These are phyloP conservation scores for Aristolochia contorta DNA, from an alignment of 164 flowering plant genomes.

Conservation along the genomic window DNA sequence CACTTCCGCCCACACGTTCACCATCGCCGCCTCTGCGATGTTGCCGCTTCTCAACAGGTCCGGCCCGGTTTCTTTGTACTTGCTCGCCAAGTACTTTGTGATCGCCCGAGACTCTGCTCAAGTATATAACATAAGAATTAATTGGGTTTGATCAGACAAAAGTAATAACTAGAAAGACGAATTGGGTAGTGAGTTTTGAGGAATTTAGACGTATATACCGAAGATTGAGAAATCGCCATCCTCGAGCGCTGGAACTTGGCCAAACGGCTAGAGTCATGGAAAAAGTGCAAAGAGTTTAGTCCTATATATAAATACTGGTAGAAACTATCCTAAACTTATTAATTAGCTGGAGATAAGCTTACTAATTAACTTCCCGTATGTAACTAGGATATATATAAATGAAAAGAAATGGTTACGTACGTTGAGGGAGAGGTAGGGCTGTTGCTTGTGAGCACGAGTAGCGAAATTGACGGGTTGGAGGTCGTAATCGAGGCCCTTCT, in stretches of 20 bases:
- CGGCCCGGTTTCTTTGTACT: conserved; percentile 28
- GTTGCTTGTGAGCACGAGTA: neutral
- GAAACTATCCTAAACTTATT: too few relatives aligned
- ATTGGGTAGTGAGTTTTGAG: too few relatives aligned
- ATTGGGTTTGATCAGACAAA: too few relatives aligned
- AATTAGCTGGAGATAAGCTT: too few relatives aligned
- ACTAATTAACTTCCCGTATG: too few relatives aligned
- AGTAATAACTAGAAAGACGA: too few relatives aligned
- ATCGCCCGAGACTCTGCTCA: conserved; percentile 45
- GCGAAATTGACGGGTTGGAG: neutral
- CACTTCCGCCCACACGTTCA: conserved; percentile 41
- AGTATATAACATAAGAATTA: too few relatives aligned
- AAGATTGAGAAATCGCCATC: conserved; percentile 53
- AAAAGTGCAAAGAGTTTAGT: too few relatives aligned
- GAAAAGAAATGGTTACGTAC: neutral
- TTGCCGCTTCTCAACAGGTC: conserved; percentile 25
- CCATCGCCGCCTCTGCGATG: conserved; percentile 25
- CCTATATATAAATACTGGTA: too few relatives aligned
- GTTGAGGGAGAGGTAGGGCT: neutral
- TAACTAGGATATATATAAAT: too few relatives aligned
- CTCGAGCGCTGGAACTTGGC: conserved; percentile 11
- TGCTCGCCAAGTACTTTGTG: conserved; percentile 27
- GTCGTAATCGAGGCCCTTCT: neutral
- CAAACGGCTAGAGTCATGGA: too few relatives aligned
- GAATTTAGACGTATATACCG: conserved; percentile 31